Base-by-base conservation (phyloP, 2,329 filamentous ascomycete genomes). In the Trichoderma sp. region DNA sequence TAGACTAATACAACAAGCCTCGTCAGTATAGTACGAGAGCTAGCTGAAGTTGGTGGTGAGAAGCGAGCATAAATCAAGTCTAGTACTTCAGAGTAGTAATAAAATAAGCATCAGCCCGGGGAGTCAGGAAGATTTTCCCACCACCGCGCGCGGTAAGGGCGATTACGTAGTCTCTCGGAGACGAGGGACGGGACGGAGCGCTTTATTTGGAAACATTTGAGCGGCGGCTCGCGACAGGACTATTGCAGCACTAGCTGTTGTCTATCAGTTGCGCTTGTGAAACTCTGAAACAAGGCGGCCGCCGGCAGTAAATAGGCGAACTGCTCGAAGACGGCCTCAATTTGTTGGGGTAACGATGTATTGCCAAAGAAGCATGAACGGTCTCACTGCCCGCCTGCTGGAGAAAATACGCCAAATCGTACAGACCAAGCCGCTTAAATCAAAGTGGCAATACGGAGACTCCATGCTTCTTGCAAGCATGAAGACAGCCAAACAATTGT, bases 91-190 rank as follows among this genome's bases (percentile, higher is more conserved):
- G 10, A n/a, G 39, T 4, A n/a, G 7, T n/a, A 43, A 43, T n/a
- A 32, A 56, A 6, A 65, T 46, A 65, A 65, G 61, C 61, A 65
- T 55, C 61, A 65, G 34, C 51, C 49, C 34, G n/a, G 34, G 34
- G 34, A 46, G 16, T 10, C 34, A 51, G 61, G 61, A 37, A 56
- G 52, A 66, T 49, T 55, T 65, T 34, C 54, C 54, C 52, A 5
- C 52, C 52, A 11, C 24, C 46, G 52, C 26, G 52, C 26, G 52
- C 49, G 18, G 26, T 24, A 18, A 18, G 39, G 18, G 24, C 49
- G 51, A 43, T 43, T 64, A 55, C 60, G 32, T 39, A 32, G 59
- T 3, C 46, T 14, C 39, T n/a, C 10, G n/a, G 8, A 18, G 26
- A 54, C 16, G 60, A 37, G 14, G 54, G 49, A 64, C 60, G 51